Percentiles rank a stretch among this genome's conserved stretches.
phyloP scores from a whole-genome alignment of 202 grass and related monocot genomes.

The Eragrostis tef region DNA sequence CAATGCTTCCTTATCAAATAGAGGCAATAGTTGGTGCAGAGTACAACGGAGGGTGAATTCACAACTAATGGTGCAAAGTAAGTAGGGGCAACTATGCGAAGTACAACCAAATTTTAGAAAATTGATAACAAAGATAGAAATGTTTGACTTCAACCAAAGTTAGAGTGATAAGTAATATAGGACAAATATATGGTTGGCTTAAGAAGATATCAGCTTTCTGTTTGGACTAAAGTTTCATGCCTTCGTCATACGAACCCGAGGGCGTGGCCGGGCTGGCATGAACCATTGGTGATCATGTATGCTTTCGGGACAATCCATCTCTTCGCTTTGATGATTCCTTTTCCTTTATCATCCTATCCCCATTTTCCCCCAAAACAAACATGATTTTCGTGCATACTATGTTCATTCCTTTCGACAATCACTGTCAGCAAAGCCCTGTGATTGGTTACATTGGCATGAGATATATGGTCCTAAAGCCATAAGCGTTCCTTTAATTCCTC shows the following conservation, averaged over 20 bases:
- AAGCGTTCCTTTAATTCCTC: neutral
- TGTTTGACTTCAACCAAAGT: too few species aligned
- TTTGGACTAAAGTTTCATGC: constrained; percentile 16
- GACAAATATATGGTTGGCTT: neutral
- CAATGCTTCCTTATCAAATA: too few species aligned
- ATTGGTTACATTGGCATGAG: neutral
- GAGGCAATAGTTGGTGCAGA: too few species aligned
- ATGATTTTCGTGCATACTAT: constrained; percentile 22
- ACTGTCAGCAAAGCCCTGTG: neutral
- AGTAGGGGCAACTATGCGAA: too few species aligned
- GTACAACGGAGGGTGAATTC: too few species aligned
- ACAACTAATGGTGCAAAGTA: too few species aligned
- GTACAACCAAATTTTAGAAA: too few species aligned
- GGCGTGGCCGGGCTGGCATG: constrained; percentile 19
- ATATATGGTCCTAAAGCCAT: constrained; percentile 24
- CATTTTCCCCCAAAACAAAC: neutral
- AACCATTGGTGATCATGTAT: neutral
- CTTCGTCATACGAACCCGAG: constrained; percentile 2
- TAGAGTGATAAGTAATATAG: too few species aligned
- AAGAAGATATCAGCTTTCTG: constrained; percentile 30
- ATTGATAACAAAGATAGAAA: too few species aligned
- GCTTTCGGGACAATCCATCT: constrained; percentile 39
- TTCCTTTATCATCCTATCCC: neutral
- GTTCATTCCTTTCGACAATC: constrained; percentile 14
- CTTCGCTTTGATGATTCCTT: constrained; percentile 33